Evolutionary conservation across 1,284 basidiomycete species (phyloP).

Genomic region (Laetiporus sulphureus): DNA sequence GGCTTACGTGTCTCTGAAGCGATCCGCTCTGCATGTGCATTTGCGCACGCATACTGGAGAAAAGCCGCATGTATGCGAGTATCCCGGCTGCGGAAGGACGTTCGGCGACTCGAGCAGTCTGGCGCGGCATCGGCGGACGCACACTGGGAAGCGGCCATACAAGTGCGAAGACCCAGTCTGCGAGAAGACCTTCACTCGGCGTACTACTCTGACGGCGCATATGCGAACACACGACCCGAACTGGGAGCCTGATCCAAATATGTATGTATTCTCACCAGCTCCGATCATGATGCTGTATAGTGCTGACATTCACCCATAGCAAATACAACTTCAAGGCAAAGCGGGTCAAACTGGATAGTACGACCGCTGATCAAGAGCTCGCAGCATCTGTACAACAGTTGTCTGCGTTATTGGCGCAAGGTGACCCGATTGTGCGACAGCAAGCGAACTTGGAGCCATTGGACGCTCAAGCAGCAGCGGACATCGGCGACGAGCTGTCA

Average conservation of each 20-base stretch:
- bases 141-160: conserved; percentile 78
- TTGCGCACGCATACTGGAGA: conserved; percentile 84
- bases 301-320: conserved; percentile 31
- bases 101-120: conserved; percentile 87
- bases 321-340: conserved; percentile 74
- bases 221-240: conserved; percentile 78
- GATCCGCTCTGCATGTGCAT: conserved; percentile 83
- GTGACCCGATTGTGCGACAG: conserved; percentile 10
- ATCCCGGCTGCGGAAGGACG: conserved; percentile 75
- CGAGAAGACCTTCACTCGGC: conserved; percentile 79
- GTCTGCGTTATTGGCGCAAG: conserved; percentile 53
- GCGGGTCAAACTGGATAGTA: conserved; percentile 46
- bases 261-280: conserved; percentile 38
- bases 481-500: conserved; percentile 67
- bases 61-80: conserved; percentile 84
- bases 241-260: conserved; percentile 75
- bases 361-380: conserved; percentile 41
- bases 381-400: conserved; percentile 67
- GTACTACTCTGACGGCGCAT: conserved; percentile 74
- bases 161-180: conserved; percentile 74
- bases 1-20: conserved; percentile 33
- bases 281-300: neutral
- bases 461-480: conserved; percentile 51
- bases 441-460: conserved; percentile 31
- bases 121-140: conserved; percentile 82